Evolutionary conservation across 2,329 filamentous ascomycete species (phyloP).

Genomic region (Trichocomaceae sp.): DNA sequence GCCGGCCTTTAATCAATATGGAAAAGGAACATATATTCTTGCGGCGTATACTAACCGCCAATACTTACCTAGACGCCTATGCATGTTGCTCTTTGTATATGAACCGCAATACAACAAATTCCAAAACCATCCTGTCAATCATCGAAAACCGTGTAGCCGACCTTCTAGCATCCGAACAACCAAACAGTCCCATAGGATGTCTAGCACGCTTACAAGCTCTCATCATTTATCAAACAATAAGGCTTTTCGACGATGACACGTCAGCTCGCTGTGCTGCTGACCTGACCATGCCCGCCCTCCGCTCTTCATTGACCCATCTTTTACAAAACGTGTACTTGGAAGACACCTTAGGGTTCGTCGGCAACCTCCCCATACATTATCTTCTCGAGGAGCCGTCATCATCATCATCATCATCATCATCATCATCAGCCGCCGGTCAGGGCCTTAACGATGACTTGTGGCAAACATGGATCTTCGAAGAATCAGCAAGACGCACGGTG

Average conservation of each 20-base stretch:
- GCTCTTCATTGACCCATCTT: constrained; percentile 19
- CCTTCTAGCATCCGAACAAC: constrained; percentile 33
- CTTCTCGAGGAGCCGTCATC: constrained; percentile 21
- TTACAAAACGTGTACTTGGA: constrained; percentile 18
- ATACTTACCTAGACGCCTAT: constrained; percentile 40
- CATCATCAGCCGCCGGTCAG: not conserved
- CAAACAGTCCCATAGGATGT: constrained; percentile 20
- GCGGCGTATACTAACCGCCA: not conserved
- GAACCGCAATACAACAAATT: constrained; percentile 45
- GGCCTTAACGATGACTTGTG: constrained; percentile 35
- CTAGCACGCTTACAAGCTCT: constrained; percentile 46
- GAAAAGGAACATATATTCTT: not conserved
- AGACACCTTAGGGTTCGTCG: constrained; percentile 9
- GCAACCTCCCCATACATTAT: constrained; percentile 33
- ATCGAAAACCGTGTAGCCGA: constrained; percentile 43
- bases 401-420: too few relatives aligned
- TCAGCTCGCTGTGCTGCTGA: constrained; percentile 35
- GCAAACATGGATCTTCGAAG: constrained; percentile 48
- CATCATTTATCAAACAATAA: constrained; percentile 46
- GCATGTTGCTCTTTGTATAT: constrained; percentile 50
- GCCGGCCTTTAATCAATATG: not conserved
- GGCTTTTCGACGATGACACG: constrained; percentile 49
- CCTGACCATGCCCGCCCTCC: constrained; percentile 25
- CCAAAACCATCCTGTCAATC: constrained; percentile 43
- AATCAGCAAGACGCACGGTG: constrained; percentile 49